Percentiles rank a stretch among this genome's conserved stretches.
Conservation (phyloP, 2,329 filamentous ascomycete species). For the Colletotrichum navitas region DNA sequence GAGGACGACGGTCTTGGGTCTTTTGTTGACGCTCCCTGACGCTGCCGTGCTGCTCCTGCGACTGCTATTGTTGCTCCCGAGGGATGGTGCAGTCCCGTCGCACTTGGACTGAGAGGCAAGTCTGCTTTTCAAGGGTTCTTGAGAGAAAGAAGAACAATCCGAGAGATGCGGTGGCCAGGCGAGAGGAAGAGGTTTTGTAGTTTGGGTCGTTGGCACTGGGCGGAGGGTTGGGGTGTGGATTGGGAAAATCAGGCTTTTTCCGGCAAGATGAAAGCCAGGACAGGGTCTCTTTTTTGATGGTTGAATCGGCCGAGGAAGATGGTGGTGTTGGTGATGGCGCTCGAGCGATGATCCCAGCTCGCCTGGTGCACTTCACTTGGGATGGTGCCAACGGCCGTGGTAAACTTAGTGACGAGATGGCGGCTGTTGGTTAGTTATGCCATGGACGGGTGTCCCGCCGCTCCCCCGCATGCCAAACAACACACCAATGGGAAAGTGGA, state of each 20-base stretch:
- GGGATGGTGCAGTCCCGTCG: neutral
- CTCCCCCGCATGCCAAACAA: conserved; percentile 20
- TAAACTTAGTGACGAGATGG: conserved; percentile 28
- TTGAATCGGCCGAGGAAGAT: conserved; percentile 19
- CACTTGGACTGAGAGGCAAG: conserved; percentile 6
- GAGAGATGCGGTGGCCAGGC: conserved; percentile 21
- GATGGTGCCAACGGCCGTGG: conserved; percentile 12
- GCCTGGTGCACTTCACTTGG: conserved; percentile 4
- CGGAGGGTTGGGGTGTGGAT: conserved; percentile 21
- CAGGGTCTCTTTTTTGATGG: conserved; percentile 18
- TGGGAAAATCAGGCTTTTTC: conserved; percentile 37
- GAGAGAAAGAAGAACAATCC: conserved; percentile 1
- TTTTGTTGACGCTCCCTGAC: conserved; percentile 13
- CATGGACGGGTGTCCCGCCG: conserved; percentile 17
- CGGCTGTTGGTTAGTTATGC: conserved; percentile 26
- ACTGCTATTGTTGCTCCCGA: neutral
- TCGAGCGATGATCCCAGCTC: conserved; percentile 40
- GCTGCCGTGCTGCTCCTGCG: neutral
- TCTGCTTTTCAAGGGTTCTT: conserved; percentile 30
- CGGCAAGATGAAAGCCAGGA: conserved; percentile 24
- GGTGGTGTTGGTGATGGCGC: conserved; percentile 36
- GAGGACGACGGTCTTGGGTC: conserved; percentile 23
- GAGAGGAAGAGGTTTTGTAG: conserved; percentile 37
- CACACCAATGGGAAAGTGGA: conserved; percentile 29
- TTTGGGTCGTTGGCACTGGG: conserved; percentile 24